These are phyloP conservation scores for Diplodia seriata DNA, from an alignment of 2,329 filamentous ascomycete species.

Conservation along the genomic window DNA sequence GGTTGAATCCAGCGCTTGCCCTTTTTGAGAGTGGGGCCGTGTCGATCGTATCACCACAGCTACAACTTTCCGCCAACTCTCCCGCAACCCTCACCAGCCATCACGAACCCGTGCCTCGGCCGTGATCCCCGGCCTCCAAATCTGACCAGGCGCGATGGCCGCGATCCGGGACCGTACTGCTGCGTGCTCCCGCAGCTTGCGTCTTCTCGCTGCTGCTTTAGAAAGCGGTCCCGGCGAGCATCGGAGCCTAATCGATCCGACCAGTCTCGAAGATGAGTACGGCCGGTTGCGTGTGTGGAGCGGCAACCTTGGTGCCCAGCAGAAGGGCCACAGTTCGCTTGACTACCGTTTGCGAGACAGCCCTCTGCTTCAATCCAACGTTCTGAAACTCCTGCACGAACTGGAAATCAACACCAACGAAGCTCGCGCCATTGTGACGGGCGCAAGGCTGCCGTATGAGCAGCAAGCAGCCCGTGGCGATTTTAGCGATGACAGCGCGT, in stretches of 20 bases:
- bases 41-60: background rate
- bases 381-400: constrained; percentile 45
- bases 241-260: constrained; percentile 37
- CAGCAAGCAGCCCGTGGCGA: constrained; percentile 37
- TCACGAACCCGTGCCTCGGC: background rate
- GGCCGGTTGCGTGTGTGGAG: constrained; percentile 48
- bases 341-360: constrained; percentile 49
- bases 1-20: constrained; percentile 2
- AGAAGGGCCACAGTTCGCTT: constrained; percentile 47
- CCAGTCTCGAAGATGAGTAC: constrained; percentile 46
- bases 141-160: constrained; percentile 31
- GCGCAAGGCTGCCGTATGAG: constrained; percentile 45
- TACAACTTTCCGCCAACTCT: background rate
- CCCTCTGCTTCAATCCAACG: constrained; percentile 44
- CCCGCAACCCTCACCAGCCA: background rate
- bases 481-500: constrained; percentile 37
- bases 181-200: constrained; percentile 43
- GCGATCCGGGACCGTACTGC: constrained; percentile 43
- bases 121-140: background rate
- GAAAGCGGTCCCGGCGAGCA: constrained; percentile 34
- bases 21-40: constrained; percentile 3
- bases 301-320: constrained; percentile 46
- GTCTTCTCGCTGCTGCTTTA: constrained; percentile 39
- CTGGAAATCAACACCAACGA: constrained; percentile 43
- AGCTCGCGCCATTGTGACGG: constrained; percentile 41